Base-by-base conservation (phyloP, 1,139 yeast species). In the Yamadazyma atlantica region DNA sequence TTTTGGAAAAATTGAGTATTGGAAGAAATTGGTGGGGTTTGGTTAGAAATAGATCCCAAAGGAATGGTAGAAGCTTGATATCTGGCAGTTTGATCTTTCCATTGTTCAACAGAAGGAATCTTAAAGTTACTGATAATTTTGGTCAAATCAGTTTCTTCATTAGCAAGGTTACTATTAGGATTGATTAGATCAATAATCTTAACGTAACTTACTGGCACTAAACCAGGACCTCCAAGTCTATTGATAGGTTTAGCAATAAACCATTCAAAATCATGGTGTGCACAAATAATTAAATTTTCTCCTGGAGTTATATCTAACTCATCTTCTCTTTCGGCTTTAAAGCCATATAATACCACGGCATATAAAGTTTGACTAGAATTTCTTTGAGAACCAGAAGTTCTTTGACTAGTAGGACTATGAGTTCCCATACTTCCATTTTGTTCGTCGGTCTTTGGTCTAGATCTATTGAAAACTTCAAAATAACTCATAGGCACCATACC, bases 181-280 rank as follows among this genome's bases (percentile, higher is more conserved):
- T 67, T 64, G 26, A 81, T 69, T 42, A 89, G 75, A 58, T 92
- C 96, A 30, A 92, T 80, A 33, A 92, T 78, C 54, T 87, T 86
- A 23, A 92, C 95, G 56, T 86, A 92, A 19, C 88, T 79, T 3
- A 87, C 94, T 0, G 98, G 98, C 10, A 92, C 95, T 40, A 92
- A 71, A 1, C 98, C 98, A 0, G 97, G 97, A 0, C 97, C 98
- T 12, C 98, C 98, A 35, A 92, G 70, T 37, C 97, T 72, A 45
- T 94, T 95, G 37, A 92, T 86, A 6, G 97, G 97, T 58, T 92
- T 92, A 11, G 97, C 97, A 41, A 92, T 94, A 54, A 89, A 90
- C 98, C 98, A 92, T 62, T 92, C 98, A 50, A 75, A 87, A 42
- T 88, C 92, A 55, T 92, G 95, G 62, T 90, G 97, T 2, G 98